Evolutionary conservation across 2,329 filamentous ascomycete species (phyloP).

Genomic region (Cladophialophora chaetospira): DNA sequence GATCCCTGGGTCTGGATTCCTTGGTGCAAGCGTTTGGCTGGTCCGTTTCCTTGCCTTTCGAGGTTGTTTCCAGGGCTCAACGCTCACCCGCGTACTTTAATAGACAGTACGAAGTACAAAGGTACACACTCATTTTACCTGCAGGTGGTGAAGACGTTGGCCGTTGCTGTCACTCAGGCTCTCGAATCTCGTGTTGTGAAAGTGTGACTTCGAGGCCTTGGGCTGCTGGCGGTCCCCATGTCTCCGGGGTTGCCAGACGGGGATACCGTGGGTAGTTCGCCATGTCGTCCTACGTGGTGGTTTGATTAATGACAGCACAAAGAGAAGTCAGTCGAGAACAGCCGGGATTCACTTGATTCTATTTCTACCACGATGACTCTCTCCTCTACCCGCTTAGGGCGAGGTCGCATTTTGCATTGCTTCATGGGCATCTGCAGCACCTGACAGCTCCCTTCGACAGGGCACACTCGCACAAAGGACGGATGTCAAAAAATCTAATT

Average conservation of each 20-base stretch:
- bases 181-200: constrained; percentile 11
- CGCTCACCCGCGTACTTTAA: not conserved
- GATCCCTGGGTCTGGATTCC: constrained; percentile 6
- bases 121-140: constrained; percentile 1
- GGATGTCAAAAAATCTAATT: constrained; percentile 17
- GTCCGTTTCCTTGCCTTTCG: not conserved
- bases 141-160: not conserved
- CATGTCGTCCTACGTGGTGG: constrained; percentile 18
- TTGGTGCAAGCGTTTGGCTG: not conserved
- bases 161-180: constrained; percentile 10
- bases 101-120: not conserved
- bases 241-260: constrained; percentile 16
- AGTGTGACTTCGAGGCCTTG: not conserved
- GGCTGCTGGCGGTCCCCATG: not conserved
- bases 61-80: not conserved
- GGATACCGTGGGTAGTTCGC: constrained; percentile 18
- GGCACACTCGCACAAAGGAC: constrained; percentile 22
- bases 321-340: not conserved
- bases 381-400: constrained; percentile 9
- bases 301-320: constrained; percentile 10
- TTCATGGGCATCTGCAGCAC: constrained; percentile 24
- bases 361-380: not conserved
- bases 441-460: constrained; percentile 21
- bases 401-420: constrained; percentile 24
- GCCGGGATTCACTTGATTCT: not conserved